Evolutionary conservation across 2,329 filamentous ascomycete genomes (phyloP).

Genomic region (Diaporthe helianthi): DNA sequence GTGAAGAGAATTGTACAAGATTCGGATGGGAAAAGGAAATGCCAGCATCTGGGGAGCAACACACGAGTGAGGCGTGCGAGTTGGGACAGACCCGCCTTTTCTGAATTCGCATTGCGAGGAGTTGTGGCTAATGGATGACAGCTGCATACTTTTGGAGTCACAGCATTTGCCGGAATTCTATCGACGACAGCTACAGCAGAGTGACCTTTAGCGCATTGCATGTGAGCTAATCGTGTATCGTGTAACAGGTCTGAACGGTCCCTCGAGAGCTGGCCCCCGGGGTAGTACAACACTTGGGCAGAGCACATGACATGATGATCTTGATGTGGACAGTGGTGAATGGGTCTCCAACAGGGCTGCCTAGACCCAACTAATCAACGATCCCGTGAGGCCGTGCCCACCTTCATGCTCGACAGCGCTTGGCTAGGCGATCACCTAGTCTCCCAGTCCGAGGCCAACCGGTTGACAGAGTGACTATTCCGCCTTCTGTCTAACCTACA

Average conservation of each 20-base stretch:
- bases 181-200: background rate
- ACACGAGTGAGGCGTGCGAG: background rate
- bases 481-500: conserved; percentile 20
- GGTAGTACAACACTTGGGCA: background rate
- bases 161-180: conserved; percentile 18
- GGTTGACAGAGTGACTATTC: background rate
- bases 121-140: conserved; percentile 21
- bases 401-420: background rate
- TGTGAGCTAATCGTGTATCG: background rate
- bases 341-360: background rate
- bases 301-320: background rate
- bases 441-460: conserved; percentile 8
- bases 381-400: background rate
- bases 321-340: background rate
- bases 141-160: conserved; percentile 31
- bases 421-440: background rate
- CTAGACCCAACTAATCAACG: background rate
- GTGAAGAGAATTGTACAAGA: background rate
- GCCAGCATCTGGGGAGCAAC: background rate
- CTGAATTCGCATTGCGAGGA: conserved; percentile 26
- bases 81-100: background rate
- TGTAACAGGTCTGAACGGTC: background rate
- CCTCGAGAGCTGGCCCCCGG: background rate
- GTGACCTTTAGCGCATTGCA: background rate
- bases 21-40: too few relatives aligned